Evolutionary conservation across 495 filamentous ascomycete genomes (phyloP).

Genomic region (Neurospora hispaniola): DNA sequence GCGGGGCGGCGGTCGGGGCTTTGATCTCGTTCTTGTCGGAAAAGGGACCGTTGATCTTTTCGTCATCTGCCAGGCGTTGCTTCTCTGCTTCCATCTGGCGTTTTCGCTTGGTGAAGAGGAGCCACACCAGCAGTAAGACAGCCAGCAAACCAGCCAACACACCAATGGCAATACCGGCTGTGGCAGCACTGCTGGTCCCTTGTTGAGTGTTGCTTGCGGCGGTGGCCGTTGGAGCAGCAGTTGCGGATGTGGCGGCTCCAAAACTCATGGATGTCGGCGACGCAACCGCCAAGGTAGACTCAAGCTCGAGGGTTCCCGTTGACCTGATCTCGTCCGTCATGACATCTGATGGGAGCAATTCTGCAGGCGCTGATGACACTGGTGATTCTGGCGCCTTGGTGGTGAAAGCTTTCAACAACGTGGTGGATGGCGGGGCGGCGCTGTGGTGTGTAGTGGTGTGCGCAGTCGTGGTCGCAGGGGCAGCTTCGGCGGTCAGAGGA

Average conservation of each 20-base stretch:
- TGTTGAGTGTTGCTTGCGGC: slow-evolving; percentile 17
- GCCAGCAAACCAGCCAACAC: slow-evolving; percentile 54
- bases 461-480: neutral
- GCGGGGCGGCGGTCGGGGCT: slow-evolving; percentile 43
- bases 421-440: neutral
- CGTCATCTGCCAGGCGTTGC: slow-evolving; percentile 46
- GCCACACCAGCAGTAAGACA: slow-evolving; percentile 50
- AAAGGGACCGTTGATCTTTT: slow-evolving; percentile 40
- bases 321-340: neutral
- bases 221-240: slow-evolving; percentile 9
- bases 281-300: slow-evolving; percentile 8
- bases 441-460: neutral
- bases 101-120: slow-evolving; percentile 56
- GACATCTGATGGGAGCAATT: neutral
- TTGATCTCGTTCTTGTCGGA: slow-evolving; percentile 28
- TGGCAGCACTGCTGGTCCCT: slow-evolving; percentile 51
- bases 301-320: neutral
- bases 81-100: slow-evolving; percentile 32
- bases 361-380: neutral
- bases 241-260: slow-evolving; percentile 2
- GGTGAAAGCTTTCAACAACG: neutral
- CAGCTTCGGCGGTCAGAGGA: neutral
- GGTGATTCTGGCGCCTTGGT: neutral
- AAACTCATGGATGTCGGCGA: slow-evolving; percentile 10
- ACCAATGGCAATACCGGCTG: slow-evolving; percentile 78